A percentile compares a stretch with the other conserved stretches of the same genome.
phyloP scores from a whole-genome alignment of 1,284 basidiomycete genomes.

The Cystobasidium slooffiae region DNA sequence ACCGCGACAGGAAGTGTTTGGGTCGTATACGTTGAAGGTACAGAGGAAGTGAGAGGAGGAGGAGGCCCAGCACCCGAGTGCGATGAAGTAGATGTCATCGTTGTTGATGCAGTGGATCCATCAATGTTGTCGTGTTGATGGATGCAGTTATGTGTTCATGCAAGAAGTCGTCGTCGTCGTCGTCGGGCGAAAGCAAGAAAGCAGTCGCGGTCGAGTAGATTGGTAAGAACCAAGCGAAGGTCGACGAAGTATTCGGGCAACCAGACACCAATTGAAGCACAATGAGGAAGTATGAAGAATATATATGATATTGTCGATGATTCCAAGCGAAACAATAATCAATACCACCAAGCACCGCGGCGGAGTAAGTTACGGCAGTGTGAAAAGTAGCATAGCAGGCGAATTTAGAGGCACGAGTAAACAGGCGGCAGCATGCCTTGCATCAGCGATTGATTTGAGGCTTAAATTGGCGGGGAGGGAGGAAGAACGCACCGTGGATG shows the following conservation, averaged over 20 bases:
- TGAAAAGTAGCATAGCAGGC: not conserved
- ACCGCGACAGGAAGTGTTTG: conserved; percentile 32
- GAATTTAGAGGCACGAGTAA: conserved; percentile 12
- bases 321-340: too few relatives aligned
- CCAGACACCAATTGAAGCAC: too few relatives aligned
- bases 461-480: too few relatives aligned
- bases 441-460: too few relatives aligned
- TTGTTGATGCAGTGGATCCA: not conserved
- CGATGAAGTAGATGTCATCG: conserved; percentile 8
- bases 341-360: not conserved
- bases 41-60: not conserved
- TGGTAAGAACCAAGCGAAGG: too few relatives aligned
- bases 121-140: conserved; percentile 5
- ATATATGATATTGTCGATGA: too few relatives aligned
- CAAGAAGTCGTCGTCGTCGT: not conserved
- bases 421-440: not conserved
- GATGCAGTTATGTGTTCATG: not conserved
- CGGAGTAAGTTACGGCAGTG: not conserved
- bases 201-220: too few relatives aligned
- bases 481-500: too few relatives aligned
- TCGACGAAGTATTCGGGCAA: too few relatives aligned
- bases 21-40: not conserved
- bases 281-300: too few relatives aligned
- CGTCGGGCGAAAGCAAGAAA: not conserved
- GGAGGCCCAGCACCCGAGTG: not conserved